phyloP scores from a whole-genome alignment of 169 alveolate species.

The Cryptosporidium sp. region DNA sequence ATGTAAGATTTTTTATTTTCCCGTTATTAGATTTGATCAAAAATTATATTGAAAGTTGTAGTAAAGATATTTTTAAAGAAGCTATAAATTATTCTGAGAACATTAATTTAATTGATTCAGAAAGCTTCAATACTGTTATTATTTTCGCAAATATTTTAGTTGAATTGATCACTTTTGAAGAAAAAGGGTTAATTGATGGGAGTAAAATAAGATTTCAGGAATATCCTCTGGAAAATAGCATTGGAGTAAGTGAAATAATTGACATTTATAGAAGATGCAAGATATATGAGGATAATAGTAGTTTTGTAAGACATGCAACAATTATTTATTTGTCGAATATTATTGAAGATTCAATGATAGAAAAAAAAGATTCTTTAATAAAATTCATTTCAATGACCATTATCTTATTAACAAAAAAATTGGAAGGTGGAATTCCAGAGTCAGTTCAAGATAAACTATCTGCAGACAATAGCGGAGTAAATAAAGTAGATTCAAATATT shows the following conservation, averaged over 20 bases:
- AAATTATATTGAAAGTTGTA: not conserved
- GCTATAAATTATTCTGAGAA: not conserved
- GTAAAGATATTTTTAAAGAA: not conserved
- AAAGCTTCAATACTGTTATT: not conserved
- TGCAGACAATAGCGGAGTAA: not conserved
- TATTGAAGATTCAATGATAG: constrained; percentile 43
- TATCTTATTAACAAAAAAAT: constrained; percentile 68
- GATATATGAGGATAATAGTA: constrained; percentile 43
- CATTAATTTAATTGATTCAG: not conserved
- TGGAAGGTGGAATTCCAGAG: constrained; percentile 39
- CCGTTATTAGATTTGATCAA: constrained; percentile 36
- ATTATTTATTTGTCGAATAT: constrained; percentile 58
- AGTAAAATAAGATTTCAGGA: constrained; percentile 31
- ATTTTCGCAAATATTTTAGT: constrained; percentile 16
- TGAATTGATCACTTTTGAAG: constrained; percentile 45
- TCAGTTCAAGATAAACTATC: not conserved
- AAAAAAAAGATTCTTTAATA: constrained; percentile 45
- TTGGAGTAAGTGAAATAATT: constrained; percentile 1
- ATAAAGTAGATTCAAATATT: constrained; percentile 12
- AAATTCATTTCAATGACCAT: constrained; percentile 36
- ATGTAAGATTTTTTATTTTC: constrained; percentile 35
- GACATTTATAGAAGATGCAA: constrained; percentile 47
- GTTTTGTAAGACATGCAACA: constrained; percentile 36
- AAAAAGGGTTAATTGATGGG: constrained; percentile 51
- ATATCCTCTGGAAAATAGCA: not conserved